Base-by-base conservation (phyloP, 1,139 yeast species). In the Candida frijolesensis region DNA sequence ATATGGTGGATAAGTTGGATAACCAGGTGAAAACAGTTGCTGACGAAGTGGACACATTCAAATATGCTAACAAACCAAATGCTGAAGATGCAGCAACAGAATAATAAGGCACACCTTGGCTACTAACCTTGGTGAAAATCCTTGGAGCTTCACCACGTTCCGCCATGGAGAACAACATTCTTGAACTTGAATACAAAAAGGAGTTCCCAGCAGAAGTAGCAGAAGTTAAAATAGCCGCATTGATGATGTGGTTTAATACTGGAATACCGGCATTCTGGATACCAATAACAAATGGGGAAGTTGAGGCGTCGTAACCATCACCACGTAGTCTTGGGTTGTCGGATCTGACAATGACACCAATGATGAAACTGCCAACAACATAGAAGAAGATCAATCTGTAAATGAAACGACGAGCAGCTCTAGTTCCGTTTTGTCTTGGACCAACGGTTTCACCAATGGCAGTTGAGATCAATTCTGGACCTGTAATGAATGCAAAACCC, bases 271-370 rank as follows among this genome's bases (percentile, higher is more conserved):
- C 81, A 65, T 85, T 85, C 57, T 79, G 66, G 62, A 85, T 82
- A 51, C 85, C 83, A 61, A 81, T 73, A 52, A 80, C 74, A 57
- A 80, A 80, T 29, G 85, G 85, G 38, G 84, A 80, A 10, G 78
- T 59, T 14, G 74, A 62, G 37, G 80, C 74, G 57, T 75, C 76
- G 30, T 60, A 54, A 34, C 58, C 52, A 27, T 58, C 49, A 19
- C 14, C 22, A 29, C 27, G 4, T 56, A 73, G 68, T 47, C 66
- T 66, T 30, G 83, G 79, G 60, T 89, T 94, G 60, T 88, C 76
- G 64, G 68, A 90, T 41, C 97, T 96, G 46, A 90, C 92, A 52
- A 89, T 76, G 60, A 90, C 68, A 30, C 97, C 97, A 63, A 89
- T 80, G 71, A 91, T 88, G 62, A 91, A 78, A 57, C 91, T 79